Percentiles rank a stretch among this genome's conserved stretches.
Conservation (phyloP, 2,329 filamentous ascomycete genomes). For the Stagonosporopsis vannaccii region DNA sequence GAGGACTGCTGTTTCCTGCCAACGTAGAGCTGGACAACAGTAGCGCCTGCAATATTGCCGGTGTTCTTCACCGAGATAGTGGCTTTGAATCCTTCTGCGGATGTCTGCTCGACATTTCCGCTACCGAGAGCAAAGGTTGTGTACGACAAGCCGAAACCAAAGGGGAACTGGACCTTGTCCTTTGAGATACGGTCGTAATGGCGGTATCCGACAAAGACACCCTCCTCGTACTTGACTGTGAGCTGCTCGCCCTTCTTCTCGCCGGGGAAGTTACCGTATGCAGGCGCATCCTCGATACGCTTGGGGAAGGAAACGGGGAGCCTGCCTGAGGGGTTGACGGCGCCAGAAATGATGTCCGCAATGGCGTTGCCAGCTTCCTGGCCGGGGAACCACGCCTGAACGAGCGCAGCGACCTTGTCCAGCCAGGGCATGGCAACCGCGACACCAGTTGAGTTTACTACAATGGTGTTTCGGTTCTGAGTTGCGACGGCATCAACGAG, state of each 20-base stretch:
- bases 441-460: constrained; percentile 80
- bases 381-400: constrained; percentile 54
- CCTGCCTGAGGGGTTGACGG: constrained; percentile 49
- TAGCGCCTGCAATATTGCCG: constrained; percentile 56
- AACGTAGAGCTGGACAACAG: constrained; percentile 66
- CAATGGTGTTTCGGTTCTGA: constrained; percentile 72
- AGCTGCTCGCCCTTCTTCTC: constrained; percentile 61
- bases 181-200: constrained; percentile 65
- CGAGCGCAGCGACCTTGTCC: constrained; percentile 50
- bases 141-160: constrained; percentile 51
- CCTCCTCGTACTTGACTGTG: constrained; percentile 65
- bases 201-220: constrained; percentile 63
- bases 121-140: constrained; percentile 54
- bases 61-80: constrained; percentile 60
- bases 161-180: constrained; percentile 59
- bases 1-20: constrained; percentile 52
- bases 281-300: constrained; percentile 45
- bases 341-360: constrained; percentile 52
- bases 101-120: constrained; percentile 68
- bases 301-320: constrained; percentile 51
- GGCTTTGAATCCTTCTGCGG: constrained; percentile 42
- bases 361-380: constrained; percentile 54
- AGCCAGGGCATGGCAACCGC: constrained; percentile 76
- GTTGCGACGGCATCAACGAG: constrained; percentile 70
- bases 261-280: constrained; percentile 50